Percentiles rank a stretch among this genome's conserved stretches.
phyloP scores from a whole-genome alignment of 73 alveolate genomes.

The Urostyla sp. region DNA sequence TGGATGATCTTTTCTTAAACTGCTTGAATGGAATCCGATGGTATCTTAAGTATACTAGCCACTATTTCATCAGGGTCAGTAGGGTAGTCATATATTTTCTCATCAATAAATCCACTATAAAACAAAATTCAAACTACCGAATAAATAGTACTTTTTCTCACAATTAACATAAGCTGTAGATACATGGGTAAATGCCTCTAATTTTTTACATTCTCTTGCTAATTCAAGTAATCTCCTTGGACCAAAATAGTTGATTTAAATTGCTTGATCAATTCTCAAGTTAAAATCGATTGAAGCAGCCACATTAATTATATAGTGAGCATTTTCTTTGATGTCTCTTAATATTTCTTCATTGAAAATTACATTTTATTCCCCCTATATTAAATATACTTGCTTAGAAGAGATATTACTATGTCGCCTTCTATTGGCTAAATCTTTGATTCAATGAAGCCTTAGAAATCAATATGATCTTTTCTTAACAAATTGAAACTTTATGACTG shows the following conservation, averaged over 20 bases:
- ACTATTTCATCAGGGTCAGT: slow-evolving; percentile 56
- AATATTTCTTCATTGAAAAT: slow-evolving; percentile 21
- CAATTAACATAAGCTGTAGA: slow-evolving; percentile 69
- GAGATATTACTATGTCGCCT: slow-evolving; percentile 60
- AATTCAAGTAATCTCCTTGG: slow-evolving; percentile 59
- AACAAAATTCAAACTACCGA: too few relatives aligned
- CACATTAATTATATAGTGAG: slow-evolving; percentile 54
- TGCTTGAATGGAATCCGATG: slow-evolving; percentile 72
- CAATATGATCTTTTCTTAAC: slow-evolving; percentile 17
- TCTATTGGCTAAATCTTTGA: slow-evolving; percentile 48
- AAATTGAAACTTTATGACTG: slow-evolving; percentile 12
- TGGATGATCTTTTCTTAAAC: slow-evolving; percentile 71
- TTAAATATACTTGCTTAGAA: background rate
- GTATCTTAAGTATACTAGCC: slow-evolving; percentile 60
- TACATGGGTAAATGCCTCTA: slow-evolving; percentile 60
- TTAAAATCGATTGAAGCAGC: slow-evolving; percentile 76
- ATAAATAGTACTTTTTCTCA: slow-evolving; percentile 47
- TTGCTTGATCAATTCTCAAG: slow-evolving; percentile 55
- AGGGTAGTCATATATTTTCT: slow-evolving; percentile 79
- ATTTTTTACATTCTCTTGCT: slow-evolving; percentile 56
- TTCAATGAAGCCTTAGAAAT: slow-evolving; percentile 15
- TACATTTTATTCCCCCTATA: slow-evolving; percentile 7
- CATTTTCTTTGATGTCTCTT: slow-evolving; percentile 9
- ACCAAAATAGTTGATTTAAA: slow-evolving; percentile 63
- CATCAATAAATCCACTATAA: slow-evolving; percentile 79